Base-by-base conservation (phyloP, 305 asterid genomes). In the Withania somnifera region DNA sequence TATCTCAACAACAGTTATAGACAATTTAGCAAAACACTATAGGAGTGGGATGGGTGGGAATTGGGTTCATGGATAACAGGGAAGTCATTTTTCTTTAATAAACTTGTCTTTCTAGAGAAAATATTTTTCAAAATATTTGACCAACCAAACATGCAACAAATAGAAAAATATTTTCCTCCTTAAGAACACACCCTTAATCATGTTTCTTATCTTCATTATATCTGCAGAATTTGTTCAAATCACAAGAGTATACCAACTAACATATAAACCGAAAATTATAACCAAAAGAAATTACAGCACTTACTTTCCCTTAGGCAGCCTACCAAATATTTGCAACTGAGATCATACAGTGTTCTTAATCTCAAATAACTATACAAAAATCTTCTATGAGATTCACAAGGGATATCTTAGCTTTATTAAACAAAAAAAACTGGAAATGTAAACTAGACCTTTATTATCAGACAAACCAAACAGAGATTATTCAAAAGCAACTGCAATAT, bases 301-400 rank as follows among this genome's bases (percentile, higher is more conserved):
- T 69, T 22, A 45, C 14, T 42, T 42, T 17, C 79, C 38, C 40
- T 71, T 45, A 13, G 40, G 32, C 14, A 71, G 13, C 61, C 15
- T 20, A 69, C 36, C 56, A 42, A 14, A 26, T 0, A 50, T 75
- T 75, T 26, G 79, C 28, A 50, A 51, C 10, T 26, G 45, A 47
- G 45, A 75, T 75, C 60, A 50, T 75, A 50, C 10, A 47, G 79
- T 28, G 79, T 75, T 75, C 28, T 50, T 75, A 15, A 50, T 50
- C 50, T 50, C 71, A 38, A 63, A 82, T 50, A 61, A 67, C 80
- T 52, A 80, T 79, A 83, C 77, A 79, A 68, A 81, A 81, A 77
- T 42, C 79, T 53, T 51, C 76, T 71, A 71, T 11, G 34, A 71
- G 78, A 71, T 71, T 22, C 56, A 42, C 22, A 42, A 69, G 52